Conservation (phyloP, 768 basidiomycete genomes). For the Amanita pseudoporphyria region DNA sequence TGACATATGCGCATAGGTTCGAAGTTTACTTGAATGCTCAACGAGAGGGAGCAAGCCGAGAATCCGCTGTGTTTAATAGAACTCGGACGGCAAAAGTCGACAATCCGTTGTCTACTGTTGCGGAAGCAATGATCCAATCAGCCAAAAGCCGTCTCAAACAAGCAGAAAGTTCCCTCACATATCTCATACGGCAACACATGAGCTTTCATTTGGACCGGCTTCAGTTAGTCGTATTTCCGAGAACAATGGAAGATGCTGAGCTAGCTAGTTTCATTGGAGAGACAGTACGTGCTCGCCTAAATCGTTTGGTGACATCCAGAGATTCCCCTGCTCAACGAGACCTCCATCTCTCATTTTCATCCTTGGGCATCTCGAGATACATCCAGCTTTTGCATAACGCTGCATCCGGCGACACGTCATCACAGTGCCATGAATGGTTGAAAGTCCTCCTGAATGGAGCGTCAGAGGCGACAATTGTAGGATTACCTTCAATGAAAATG, state of each 20-base stretch:
- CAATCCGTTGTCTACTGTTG: slow-evolving; percentile 78
- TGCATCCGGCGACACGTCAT: slow-evolving; percentile 12
- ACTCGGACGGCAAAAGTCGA: slow-evolving; percentile 64
- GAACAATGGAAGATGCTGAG: slow-evolving; percentile 69
- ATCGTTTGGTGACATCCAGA: slow-evolving; percentile 49
- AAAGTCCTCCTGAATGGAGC: slow-evolving; percentile 48
- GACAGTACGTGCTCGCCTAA: slow-evolving; percentile 60
- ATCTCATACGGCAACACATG: slow-evolving; percentile 64
- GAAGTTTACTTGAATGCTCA: slow-evolving; percentile 64
- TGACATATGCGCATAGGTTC: slow-evolving; percentile 69
- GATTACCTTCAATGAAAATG: slow-evolving; percentile 75
- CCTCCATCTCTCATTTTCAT: slow-evolving; percentile 62
- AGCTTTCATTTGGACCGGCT: slow-evolving; percentile 56
- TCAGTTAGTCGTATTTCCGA: slow-evolving; percentile 67
- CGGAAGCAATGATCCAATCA: slow-evolving; percentile 72
- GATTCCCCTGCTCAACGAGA: slow-evolving; percentile 46
- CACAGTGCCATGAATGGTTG: slow-evolving; percentile 51
- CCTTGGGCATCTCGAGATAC: slow-evolving; percentile 68
- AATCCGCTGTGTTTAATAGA: slow-evolving; percentile 71
- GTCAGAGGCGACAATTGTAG: slow-evolving; percentile 65
- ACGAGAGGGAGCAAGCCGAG: slow-evolving; percentile 64
- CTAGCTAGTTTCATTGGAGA: slow-evolving; percentile 66
- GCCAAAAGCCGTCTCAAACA: slow-evolving; percentile 67
- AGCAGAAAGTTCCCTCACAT: slow-evolving; percentile 46
- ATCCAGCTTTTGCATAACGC: slow-evolving; percentile 48